Percentiles rank a stretch among this genome's conserved stretches.
Conservation (phyloP, 345 rosid genomes). For the Anastatica hierochuntica region DNA sequence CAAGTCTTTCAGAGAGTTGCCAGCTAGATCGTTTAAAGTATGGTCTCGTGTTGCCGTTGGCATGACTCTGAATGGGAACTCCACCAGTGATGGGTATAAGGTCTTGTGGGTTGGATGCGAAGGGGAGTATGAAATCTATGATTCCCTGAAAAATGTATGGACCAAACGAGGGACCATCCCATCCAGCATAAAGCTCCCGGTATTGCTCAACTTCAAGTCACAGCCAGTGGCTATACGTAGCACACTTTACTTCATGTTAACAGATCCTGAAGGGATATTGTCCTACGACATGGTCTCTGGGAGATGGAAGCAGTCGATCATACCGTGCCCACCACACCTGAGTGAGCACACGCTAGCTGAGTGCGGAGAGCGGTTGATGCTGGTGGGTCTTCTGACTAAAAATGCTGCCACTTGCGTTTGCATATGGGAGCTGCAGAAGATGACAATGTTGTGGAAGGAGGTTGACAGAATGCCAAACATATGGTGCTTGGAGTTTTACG, state of each 20-base stretch:
- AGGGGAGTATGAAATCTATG: conserved; percentile 86
- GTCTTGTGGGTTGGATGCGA: conserved; percentile 87
- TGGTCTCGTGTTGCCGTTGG: conserved; percentile 94
- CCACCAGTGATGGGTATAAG: conserved; percentile 59
- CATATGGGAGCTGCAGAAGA: conserved; percentile 99
- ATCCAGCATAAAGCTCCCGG: conserved; percentile 55
- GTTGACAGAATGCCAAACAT: conserved; percentile 99
- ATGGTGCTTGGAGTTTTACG: conserved; percentile 99
- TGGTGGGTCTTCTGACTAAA: conserved; percentile 83
- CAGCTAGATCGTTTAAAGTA: conserved; percentile 70
- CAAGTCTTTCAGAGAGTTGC: conserved; percentile 70
- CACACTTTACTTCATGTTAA: conserved; percentile 78
- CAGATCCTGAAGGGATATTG: conserved; percentile 87
- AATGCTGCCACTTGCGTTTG: conserved; percentile 98
- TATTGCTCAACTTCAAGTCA: conserved; percentile 76
- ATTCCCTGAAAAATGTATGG: conserved; percentile 68
- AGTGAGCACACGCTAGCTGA: conserved; percentile 87
- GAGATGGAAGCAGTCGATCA: conserved; percentile 62
- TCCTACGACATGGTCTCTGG: conserved; percentile 67
- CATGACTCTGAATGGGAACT: conserved; percentile 64
- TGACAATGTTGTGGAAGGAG: conserved; percentile 99
- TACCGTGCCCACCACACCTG: conserved; percentile 71
- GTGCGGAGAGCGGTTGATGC: conserved; percentile 72
- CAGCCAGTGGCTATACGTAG: conserved; percentile 62
- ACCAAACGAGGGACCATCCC: conserved; percentile 74